Evolutionary conservation across 768 basidiomycete species (phyloP).

Genomic region (Leccinum subtestaceum): DNA sequence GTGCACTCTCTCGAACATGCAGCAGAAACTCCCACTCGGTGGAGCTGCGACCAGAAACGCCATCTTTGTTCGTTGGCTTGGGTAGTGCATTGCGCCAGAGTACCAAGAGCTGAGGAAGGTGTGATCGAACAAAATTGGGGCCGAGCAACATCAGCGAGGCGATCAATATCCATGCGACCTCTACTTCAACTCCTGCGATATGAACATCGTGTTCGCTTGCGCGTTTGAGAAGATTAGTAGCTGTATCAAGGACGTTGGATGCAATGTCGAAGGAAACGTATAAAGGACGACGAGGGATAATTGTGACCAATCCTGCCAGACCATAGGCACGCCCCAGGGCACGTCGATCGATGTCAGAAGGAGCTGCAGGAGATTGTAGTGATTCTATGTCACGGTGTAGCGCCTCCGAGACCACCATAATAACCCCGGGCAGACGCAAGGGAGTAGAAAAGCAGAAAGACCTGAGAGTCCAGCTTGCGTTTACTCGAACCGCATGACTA

Average conservation of each 20-base stretch:
- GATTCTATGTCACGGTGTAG: conserved; percentile 80
- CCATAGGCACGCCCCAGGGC: conserved; percentile 89
- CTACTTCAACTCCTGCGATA: conserved; percentile 79
- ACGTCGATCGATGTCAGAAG: conserved; percentile 66
- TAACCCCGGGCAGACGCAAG: conserved; percentile 73
- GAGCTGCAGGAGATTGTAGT: conserved; percentile 67
- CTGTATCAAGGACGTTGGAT: conserved; percentile 87
- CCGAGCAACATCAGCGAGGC: conserved; percentile 89
- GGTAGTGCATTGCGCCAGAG: conserved; percentile 97
- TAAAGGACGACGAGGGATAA: conserved; percentile 82
- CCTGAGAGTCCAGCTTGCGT: conserved; percentile 82
- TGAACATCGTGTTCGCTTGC: conserved; percentile 89
- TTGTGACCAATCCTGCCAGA: conserved; percentile 80
- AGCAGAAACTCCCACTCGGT: conserved; percentile 91
- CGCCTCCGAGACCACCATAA: conserved; percentile 74
- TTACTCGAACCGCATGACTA: conserved; percentile 81
- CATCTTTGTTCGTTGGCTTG: conserved; percentile 89
- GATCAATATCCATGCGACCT: conserved; percentile 92
- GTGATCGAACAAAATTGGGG: conserved; percentile 88
- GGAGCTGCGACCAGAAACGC: conserved; percentile 57
- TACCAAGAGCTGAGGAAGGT: conserved; percentile 90
- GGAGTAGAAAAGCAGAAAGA: conserved; percentile 92
- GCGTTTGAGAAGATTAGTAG: conserved; percentile 84
- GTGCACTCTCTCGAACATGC: conserved; percentile 84
- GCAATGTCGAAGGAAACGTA: conserved; percentile 95